phyloP scores from a whole-genome alignment of 2,329 filamentous ascomycete genomes.

The Arthrobotrys iridis region DNA sequence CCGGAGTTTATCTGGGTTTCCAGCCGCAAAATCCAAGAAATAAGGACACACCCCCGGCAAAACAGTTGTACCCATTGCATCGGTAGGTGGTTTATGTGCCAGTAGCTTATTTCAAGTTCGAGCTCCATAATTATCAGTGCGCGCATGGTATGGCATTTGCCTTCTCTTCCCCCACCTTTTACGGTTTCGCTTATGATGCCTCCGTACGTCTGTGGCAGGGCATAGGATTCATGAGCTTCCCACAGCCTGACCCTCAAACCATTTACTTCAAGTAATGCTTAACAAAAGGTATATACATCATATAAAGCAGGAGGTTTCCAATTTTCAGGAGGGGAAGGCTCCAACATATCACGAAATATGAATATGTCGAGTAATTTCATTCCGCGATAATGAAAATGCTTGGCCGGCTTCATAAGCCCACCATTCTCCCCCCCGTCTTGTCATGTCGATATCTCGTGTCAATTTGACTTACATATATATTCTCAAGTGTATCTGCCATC shows the following conservation, averaged over 20 bases:
- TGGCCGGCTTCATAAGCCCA: conserved; percentile 15
- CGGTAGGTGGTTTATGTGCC: conserved; percentile 22
- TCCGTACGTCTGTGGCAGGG: conserved; percentile 23
- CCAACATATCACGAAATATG: conserved; percentile 1
- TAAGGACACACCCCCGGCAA: conserved; percentile 6
- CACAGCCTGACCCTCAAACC: not conserved
- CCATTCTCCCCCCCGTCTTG: not conserved
- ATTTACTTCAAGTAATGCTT: conserved; percentile 19
- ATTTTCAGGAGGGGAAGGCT: too few relatives aligned
- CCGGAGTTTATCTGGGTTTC: conserved; percentile 42
- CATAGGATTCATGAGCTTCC: conserved; percentile 19
- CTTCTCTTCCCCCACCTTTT: conserved; percentile 39
- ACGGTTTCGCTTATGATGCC: conserved; percentile 39
- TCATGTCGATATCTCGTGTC: conserved; percentile 30
- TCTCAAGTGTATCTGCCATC: not conserved
- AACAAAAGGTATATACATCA: conserved; percentile 6
- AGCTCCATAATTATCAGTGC: conserved; percentile 13
- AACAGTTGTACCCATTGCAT: conserved; percentile 4
- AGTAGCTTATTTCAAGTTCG: conserved; percentile 39
- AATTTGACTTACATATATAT: conserved; percentile 17
- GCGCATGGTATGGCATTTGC: conserved; percentile 19
- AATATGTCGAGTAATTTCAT: conserved; percentile 18
- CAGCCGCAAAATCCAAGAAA: conserved; percentile 46
- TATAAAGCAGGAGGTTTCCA: not conserved
- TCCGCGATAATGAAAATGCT: conserved; percentile 45